phyloP scores from a whole-genome alignment of 768 basidiomycete genomes.

The Tulasnella sp. region DNA sequence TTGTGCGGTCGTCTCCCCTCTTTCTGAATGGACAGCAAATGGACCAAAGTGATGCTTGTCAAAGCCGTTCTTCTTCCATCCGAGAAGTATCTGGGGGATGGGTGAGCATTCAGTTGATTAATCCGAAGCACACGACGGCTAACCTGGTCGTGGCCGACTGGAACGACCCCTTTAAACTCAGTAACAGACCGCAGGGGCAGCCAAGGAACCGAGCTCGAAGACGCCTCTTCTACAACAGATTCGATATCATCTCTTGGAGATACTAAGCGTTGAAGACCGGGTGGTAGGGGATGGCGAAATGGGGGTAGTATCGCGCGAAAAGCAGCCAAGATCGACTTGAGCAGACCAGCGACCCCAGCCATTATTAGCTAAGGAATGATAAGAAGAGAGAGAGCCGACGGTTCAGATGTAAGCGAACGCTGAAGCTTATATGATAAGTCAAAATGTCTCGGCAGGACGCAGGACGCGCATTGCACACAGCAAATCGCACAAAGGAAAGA shows the following conservation, averaged over 20 bases:
- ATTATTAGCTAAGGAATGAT: neutral
- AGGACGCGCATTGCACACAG: neutral
- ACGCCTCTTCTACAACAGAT: neutral
- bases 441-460: neutral
- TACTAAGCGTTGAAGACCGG: neutral
- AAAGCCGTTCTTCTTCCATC: slow-evolving; percentile 7
- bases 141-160: neutral
- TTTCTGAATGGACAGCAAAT: neutral
- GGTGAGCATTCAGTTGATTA: neutral
- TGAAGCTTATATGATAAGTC: neutral
- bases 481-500: neutral
- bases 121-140: neutral
- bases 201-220: neutral
- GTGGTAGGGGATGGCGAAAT: neutral
- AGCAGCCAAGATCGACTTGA: neutral
- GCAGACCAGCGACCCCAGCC: neutral
- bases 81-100: slow-evolving; percentile 1
- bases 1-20: slow-evolving; percentile 2
- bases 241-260: neutral
- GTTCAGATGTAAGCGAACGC: neutral
- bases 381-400: neutral
- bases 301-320: neutral
- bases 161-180: neutral
- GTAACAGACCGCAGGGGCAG: neutral
- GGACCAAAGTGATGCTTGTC: slow-evolving; percentile 10